Evolutionary conservation across 2,329 filamentous ascomycete species (phyloP), one percentile per base, ranked within the genome.

Genomic region (Trichoderma citrinoviride): DNA sequence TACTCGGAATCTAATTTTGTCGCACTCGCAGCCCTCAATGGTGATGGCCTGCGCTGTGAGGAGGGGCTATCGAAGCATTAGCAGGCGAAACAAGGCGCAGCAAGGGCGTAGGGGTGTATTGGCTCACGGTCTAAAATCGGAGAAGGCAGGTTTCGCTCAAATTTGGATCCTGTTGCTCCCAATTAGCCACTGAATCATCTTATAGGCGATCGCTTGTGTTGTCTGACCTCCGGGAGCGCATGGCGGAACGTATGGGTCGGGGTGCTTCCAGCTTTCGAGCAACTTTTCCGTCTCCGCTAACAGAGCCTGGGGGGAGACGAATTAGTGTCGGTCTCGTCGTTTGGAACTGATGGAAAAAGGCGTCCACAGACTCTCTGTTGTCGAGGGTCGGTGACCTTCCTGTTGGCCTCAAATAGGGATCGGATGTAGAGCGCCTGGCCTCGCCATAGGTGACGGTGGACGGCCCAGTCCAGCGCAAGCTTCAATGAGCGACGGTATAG

Each of bases 341-440:
- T 37, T 27, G 19, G 7, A 57, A 43, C 40, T 40, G 29, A 49
- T n/a, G 14, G 17, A 23, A 27, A 2, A 10, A 10, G 7, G 25
- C 2, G 49, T 53, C n/a, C 15, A 60, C 83, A 68, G 84, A 96
- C 94, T 80, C 89, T 89, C 80, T 94, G 90, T 79, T 93, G 90
- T 78, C 92, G 87, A 41, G 92, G 91, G 75, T 97, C 92, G 65
- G 85, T 87, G 67, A 98, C 83, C 75, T 92, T 83, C 76, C 87
- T 91, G 79, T 99, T 98, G 65, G 92, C 92, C 77, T 99, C 95
- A 76, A 98, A 99, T 15, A 98, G 85, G 43, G 90, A 93, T 72
- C 95, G 90, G 73, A 99, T 96, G 78, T 99, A 98, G 68, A 98
- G 82, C 37, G 95, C 95, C 79, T 98, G 95, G 68, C 94, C 93